Base-by-base conservation (phyloP, 805 yeast species). In the Saccharomycopsis javanensis region DNA sequence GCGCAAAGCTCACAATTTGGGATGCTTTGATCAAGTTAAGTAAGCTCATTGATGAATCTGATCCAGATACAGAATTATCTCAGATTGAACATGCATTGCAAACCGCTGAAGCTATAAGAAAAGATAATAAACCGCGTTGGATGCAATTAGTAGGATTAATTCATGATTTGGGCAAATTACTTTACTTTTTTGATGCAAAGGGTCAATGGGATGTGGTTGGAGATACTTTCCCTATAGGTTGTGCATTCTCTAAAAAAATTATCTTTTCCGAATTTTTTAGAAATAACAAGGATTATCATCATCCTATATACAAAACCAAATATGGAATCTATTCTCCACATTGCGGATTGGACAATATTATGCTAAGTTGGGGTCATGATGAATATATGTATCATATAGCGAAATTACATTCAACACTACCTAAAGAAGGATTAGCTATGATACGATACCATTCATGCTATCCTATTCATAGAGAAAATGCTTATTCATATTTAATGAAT, bases 201-300 rank as follows among this genome's bases (percentile, higher is more conserved):
- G 89, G 89, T 6, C 89, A 84, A 66, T 84, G 89, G 89, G 88
- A 84, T 65, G 90, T 84, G 31, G 90, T 84, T 20, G 90, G 90
- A 5, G 90, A 84, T 65, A 84, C 89, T 2, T 84, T 84, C 64
- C 87, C 89, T 0, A 87, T 84, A 27, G 90, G 90, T 2, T 84
- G 90, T 66, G 75, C 76, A 58, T 83, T 76, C 64, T 81, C 80
- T 63, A 77, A 77, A 57, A 76, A 78, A 61, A 82, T 80, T 53
- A 83, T 84, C 13, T 80, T 79, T 62, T 77, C 82, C 50, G 84
- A 82, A 37, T 79, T 76, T 61, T 84, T 84, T 67, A 73, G 76
- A 56, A 68, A 71, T 23, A 84, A 84, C 66, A 85, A 85, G 1
- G 90, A 84, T 65, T 72, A 71, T 55, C 68, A 72, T 23, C 84